These are phyloP conservation scores for Ogataea minuta DNA, from an alignment of 805 yeast species.

Conservation along the genomic window DNA sequence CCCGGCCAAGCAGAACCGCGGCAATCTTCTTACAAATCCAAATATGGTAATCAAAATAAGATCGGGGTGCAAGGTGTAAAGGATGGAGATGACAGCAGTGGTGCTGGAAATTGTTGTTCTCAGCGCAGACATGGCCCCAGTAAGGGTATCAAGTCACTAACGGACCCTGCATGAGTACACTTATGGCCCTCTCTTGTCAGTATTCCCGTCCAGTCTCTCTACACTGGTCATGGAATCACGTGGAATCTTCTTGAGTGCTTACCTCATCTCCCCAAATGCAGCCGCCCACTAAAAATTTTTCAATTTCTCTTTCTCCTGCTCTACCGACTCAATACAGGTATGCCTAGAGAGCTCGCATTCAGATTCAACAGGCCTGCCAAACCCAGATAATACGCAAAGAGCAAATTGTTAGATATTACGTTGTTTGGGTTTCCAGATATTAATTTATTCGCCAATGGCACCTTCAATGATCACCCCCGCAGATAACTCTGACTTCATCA, in stretches of 20 bases:
- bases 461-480: constrained; percentile 9
- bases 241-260: neutral
- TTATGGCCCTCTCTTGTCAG: too few species aligned
- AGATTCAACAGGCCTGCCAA: constrained; percentile 34
- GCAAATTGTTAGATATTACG: neutral
- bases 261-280: neutral
- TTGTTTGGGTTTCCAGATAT: constrained; percentile 22
- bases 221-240: constrained; percentile 1
- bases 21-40: constrained; percentile 12
- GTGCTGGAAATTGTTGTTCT: too few species aligned
- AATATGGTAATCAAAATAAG: constrained; percentile 1
- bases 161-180: too few species aligned
- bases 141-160: too few species aligned
- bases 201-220: neutral
- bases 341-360: constrained; percentile 33
- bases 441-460: constrained; percentile 3
- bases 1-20: constrained; percentile 13
- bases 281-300: constrained; percentile 8
- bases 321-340: constrained; percentile 8
- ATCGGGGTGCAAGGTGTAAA: constrained; percentile 11
- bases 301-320: constrained; percentile 1
- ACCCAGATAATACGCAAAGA: constrained; percentile 30
- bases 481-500: constrained; percentile 42
- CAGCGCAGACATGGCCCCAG: too few species aligned
- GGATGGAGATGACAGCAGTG: neutral